Percentiles rank a stretch among this genome's conserved stretches.
Evolutionary conservation across 2,329 filamentous ascomycete species (phyloP).

Genomic region (Aspergillus sp.): DNA sequence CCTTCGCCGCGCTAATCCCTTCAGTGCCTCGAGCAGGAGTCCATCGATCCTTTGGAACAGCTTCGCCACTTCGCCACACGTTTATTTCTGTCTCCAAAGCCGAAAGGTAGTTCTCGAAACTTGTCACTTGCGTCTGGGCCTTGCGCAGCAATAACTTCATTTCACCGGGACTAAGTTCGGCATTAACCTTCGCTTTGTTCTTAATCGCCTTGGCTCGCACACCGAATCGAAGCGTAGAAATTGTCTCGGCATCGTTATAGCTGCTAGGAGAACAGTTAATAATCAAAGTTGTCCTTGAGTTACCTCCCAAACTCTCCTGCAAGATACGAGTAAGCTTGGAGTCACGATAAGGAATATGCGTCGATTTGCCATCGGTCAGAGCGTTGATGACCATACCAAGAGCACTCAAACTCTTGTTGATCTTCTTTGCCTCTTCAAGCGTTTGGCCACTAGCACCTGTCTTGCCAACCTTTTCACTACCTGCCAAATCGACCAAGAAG

Average conservation of each 20-base stretch:
- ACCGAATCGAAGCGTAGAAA: slow-evolving; percentile 89
- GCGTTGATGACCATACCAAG: slow-evolving; percentile 99
- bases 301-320: slow-evolving; percentile 95
- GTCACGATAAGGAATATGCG: slow-evolving; percentile 92
- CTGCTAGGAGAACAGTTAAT: slow-evolving; percentile 99
- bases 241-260: slow-evolving; percentile 93
- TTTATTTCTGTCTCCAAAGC: slow-evolving; percentile 80
- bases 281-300: slow-evolving; percentile 95
- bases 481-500: slow-evolving; percentile 95
- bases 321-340: slow-evolving; percentile 96
- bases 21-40: slow-evolving; percentile 60
- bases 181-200: slow-evolving; percentile 99
- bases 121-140: slow-evolving; percentile 81
- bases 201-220: slow-evolving; percentile 97
- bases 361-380: slow-evolving; percentile 93
- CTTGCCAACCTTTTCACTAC: slow-evolving; percentile 98
- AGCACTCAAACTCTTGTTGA: slow-evolving; percentile 98
- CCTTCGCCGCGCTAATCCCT: slow-evolving; percentile 43
- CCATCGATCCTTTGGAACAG: slow-evolving; percentile 87
- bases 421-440: slow-evolving; percentile 97
- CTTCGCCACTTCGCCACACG: slow-evolving; percentile 81
- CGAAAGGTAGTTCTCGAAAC: slow-evolving; percentile 80
- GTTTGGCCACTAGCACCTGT: slow-evolving; percentile 96
- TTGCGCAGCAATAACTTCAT: slow-evolving; percentile 91
- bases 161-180: slow-evolving; percentile 90